These are phyloP conservation scores for Trypanosoma platydactyli DNA, from an alignment of 208 protist genomes.

Conservation along the genomic window DNA sequence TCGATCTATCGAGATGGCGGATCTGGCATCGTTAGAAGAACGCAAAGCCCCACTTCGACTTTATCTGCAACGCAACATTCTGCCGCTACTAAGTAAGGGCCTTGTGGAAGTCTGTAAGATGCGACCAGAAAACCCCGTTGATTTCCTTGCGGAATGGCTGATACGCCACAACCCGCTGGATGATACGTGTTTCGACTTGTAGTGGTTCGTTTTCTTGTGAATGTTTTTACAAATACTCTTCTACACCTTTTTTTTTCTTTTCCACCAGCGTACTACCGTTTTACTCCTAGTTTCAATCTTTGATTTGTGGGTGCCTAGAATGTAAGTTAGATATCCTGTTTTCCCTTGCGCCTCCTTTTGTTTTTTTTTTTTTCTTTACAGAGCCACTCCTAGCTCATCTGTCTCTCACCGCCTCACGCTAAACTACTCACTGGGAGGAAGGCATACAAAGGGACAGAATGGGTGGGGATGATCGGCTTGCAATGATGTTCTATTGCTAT, in stretches of 20 bases:
- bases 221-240: conserved; percentile 12
- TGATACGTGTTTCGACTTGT: conserved; percentile 78
- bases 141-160: conserved; percentile 94
- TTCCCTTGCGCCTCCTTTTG: conserved; percentile 2
- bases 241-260: not conserved
- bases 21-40: conserved; percentile 78
- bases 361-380: not conserved
- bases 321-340: conserved; percentile 11
- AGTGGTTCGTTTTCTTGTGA: conserved; percentile 14
- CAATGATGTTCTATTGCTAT: no score
- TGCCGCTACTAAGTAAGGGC: conserved; percentile 93
- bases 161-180: conserved; percentile 90
- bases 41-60: conserved; percentile 79
- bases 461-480: no score
- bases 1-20: conserved; percentile 49
- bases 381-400: not conserved
- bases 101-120: conserved; percentile 91
- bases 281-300: not conserved
- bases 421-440: no score
- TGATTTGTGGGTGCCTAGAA: not conserved
- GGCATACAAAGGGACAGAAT: no score
- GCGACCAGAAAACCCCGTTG: conserved; percentile 93
- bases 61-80: conserved; percentile 91
- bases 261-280: not conserved
- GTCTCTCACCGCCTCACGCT: not conserved